Evolutionary conservation across 1,139 yeast genomes (phyloP), one percentile per base, ranked within the genome.

Genomic region (Pichia sp.): DNA sequence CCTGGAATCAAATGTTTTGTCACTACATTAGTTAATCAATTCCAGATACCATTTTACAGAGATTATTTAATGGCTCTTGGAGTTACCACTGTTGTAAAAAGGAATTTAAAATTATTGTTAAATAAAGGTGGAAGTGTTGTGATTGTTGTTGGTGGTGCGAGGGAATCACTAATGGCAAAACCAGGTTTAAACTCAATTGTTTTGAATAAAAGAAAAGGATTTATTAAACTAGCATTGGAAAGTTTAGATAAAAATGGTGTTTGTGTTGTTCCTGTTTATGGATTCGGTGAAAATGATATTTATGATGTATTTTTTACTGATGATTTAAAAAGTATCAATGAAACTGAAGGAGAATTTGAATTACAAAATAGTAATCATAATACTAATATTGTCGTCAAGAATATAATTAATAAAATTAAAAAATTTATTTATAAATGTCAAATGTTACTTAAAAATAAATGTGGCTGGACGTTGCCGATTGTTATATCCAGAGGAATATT

Each of bases 101-200:
- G 72, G 38, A 89, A 90, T 56, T 85, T 94, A 46, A 69, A 77
- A 54, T 74, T 81, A 39, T 71, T 88, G 34, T 72, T 92, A 44
- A 68, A 67, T 48, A 83, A 86, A 39, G 81, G 83, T 54, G 78
- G 75, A 55, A 86, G 96, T 3, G 84, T 90, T 11, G 86, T 94
- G 53, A 81, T 92, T 50, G 97, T 92, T 2, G 82, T 92, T 38
- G 98, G 98, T 5, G 98, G 98, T 0, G 97, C 97, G 0, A 86
- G 88, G 53, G 98, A 92, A 59, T 81, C 95, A 1, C 70, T 92
- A 44, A 66, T 87, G 37, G 86, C 90, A 36, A 73, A 75, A 49
- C 86, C 86, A 0, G 77, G 79, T 0, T 63, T 69, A 7, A 72
- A 78, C 53, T 82, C 81, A 49, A 68, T 94, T 47, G 87, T 92